These are phyloP conservation scores for Teratosphaeria viscida DNA, from an alignment of 2,329 filamentous ascomycete species.

Conservation along the genomic window DNA sequence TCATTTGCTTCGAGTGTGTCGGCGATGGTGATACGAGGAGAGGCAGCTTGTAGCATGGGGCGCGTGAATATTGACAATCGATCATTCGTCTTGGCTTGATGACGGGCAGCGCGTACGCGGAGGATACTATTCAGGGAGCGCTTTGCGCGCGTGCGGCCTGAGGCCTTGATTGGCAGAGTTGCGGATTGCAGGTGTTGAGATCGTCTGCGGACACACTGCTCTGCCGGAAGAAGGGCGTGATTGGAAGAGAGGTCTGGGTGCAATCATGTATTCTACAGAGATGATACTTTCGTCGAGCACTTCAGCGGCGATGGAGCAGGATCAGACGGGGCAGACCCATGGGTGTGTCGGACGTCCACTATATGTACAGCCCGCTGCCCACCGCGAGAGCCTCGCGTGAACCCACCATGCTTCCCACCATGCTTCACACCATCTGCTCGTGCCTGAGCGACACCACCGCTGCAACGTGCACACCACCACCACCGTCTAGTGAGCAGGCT, in stretches of 20 bases:
- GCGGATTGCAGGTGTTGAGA: no score
- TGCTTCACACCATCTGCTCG: background rate
- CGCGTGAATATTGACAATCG: background rate
- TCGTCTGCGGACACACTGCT: no score
- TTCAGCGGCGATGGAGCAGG: background rate
- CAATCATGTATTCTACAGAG: no score
- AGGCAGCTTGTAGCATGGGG: background rate
- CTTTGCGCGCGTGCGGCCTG: background rate
- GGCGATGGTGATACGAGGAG: background rate
- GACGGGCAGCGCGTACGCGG: background rate
- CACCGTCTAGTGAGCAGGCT: slow-evolving; percentile 17
- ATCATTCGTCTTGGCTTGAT: background rate
- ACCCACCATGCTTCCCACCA: background rate
- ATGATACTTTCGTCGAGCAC: background rate
- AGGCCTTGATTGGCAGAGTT: background rate
- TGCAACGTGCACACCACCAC: background rate
- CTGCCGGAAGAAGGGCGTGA: no score
- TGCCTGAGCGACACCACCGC: background rate
- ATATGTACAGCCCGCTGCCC: background rate
- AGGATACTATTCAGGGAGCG: background rate
- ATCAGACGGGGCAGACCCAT: background rate
- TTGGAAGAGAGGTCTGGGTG: no score
- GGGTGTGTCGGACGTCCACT: background rate
- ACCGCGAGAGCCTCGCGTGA: background rate
- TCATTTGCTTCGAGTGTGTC: background rate